Conservation (phyloP, 2,329 filamentous ascomycete species). For the Ascomycota sp. region DNA sequence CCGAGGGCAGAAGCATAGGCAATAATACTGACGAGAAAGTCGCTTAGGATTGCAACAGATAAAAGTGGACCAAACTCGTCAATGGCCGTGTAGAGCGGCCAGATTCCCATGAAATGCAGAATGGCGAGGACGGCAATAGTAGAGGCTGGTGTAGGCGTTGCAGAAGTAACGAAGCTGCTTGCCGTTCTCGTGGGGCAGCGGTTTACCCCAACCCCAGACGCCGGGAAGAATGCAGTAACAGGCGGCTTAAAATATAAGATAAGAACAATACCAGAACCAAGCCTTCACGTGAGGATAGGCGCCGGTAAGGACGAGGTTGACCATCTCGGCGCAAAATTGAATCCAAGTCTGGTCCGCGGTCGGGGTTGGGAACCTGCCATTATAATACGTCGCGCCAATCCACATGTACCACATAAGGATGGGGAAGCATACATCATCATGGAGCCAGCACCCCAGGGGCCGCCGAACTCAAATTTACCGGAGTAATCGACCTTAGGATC, state of each 20-base stretch:
- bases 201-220: constrained; percentile 73
- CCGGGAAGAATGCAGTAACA: constrained; percentile 78
- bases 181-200: constrained; percentile 60
- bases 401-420: constrained; percentile 98
- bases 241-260: constrained; percentile 65
- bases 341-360: constrained; percentile 41
- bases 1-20: constrained; percentile 72
- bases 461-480: constrained; percentile 65
- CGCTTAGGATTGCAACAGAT: constrained; percentile 80
- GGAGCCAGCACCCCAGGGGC: constrained; percentile 52
- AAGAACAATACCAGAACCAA: constrained; percentile 89
- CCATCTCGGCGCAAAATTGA: constrained; percentile 56
- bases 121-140: constrained; percentile 50
- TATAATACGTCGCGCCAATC: constrained; percentile 85
- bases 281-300: constrained; percentile 68
- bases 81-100: constrained; percentile 77
- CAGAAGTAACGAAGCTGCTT: constrained; percentile 90
- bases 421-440: constrained; percentile 95
- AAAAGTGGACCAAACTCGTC: constrained; percentile 91
- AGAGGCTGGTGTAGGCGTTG: constrained; percentile 74
- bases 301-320: constrained; percentile 54
- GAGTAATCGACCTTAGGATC: constrained; percentile 44
- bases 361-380: constrained; percentile 58
- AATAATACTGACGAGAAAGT: constrained; percentile 61
- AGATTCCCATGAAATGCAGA: constrained; percentile 66